Conservation (phyloP, 2,329 filamentous ascomycete species). For the Penicillium sp. region DNA sequence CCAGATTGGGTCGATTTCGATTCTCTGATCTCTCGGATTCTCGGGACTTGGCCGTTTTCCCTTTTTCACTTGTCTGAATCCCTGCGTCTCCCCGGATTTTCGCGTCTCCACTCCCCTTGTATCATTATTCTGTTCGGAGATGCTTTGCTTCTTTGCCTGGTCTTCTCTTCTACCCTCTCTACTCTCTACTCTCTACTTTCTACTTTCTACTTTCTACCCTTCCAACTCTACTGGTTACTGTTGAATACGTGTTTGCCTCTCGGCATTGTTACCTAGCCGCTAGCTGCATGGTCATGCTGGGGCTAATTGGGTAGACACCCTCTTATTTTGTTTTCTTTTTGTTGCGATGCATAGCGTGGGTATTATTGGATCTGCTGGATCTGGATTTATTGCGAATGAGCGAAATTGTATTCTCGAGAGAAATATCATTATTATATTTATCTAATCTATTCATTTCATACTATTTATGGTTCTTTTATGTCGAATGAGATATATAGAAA, state of each 20-base stretch:
- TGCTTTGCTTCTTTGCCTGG: background rate
- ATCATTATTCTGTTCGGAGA: slow-evolving; percentile 18
- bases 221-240: slow-evolving; percentile 6
- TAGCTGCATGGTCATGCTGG: slow-evolving; percentile 13
- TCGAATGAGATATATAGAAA: background rate
- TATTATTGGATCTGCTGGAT: slow-evolving; percentile 13
- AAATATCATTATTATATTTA: slow-evolving; percentile 1
- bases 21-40: background rate
- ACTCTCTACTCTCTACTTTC: background rate
- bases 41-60: background rate
- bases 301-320: background rate
- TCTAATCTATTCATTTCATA: background rate
- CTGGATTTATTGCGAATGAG: slow-evolving; percentile 14
- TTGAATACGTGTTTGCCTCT: background rate
- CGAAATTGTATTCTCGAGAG: slow-evolving; percentile 15
- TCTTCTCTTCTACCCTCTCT: background rate
- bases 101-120: slow-evolving; percentile 15
- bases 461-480: background rate
- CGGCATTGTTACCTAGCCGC: slow-evolving; percentile 11
- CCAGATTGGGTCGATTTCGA: background rate
- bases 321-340: slow-evolving; percentile 6
- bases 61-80: background rate
- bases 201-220: background rate
- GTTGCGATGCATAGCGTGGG: slow-evolving; percentile 34
- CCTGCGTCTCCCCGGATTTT: slow-evolving; percentile 12